Conservation (phyloP, 1,284 basidiomycete genomes). For the Leccinum subfulvum region DNA sequence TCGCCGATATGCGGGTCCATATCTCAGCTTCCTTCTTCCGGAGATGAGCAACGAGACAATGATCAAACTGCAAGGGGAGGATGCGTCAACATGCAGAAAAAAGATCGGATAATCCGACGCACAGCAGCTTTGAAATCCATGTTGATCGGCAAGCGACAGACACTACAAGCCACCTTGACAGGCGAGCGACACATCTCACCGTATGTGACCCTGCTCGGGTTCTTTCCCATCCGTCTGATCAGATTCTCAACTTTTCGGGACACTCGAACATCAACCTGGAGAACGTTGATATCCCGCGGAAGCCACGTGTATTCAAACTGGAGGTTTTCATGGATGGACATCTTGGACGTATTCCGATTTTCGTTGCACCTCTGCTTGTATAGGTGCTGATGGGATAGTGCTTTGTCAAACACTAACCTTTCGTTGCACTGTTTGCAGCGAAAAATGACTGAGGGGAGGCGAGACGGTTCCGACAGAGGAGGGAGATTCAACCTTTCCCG, state of each 20-base stretch:
- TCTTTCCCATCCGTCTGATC: constrained; percentile 12
- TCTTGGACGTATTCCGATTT: background rate
- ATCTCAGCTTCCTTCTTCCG: background rate
- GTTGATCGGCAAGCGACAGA: constrained; percentile 6
- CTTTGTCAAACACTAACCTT: constrained; percentile 11
- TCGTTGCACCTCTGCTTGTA: background rate
- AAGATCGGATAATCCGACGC: background rate
- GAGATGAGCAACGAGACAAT: background rate
- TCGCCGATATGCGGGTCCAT: background rate
- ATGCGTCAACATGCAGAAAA: background rate
- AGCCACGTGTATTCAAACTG: background rate
- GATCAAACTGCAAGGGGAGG: constrained; percentile 4
- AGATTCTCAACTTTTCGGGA: constrained; percentile 16
- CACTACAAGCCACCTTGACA: constrained; percentile 11
- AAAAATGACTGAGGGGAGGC: constrained; percentile 16
- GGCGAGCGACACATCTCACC: constrained; percentile 7
- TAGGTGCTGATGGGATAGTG: constrained; percentile 15
- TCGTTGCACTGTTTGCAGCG: constrained; percentile 8
- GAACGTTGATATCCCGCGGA: constrained; percentile 1
- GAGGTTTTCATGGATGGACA: background rate
- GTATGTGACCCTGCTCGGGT: constrained; percentile 4
- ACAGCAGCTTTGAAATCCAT: constrained; percentile 16
- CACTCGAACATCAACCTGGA: constrained; percentile 10
- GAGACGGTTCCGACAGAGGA: constrained; percentile 7
- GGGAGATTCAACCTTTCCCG: constrained; percentile 3